These are phyloP conservation scores for Astrephomene gubernaculifera DNA, from an alignment of 139 green algal genomes.

Conservation along the genomic window DNA sequence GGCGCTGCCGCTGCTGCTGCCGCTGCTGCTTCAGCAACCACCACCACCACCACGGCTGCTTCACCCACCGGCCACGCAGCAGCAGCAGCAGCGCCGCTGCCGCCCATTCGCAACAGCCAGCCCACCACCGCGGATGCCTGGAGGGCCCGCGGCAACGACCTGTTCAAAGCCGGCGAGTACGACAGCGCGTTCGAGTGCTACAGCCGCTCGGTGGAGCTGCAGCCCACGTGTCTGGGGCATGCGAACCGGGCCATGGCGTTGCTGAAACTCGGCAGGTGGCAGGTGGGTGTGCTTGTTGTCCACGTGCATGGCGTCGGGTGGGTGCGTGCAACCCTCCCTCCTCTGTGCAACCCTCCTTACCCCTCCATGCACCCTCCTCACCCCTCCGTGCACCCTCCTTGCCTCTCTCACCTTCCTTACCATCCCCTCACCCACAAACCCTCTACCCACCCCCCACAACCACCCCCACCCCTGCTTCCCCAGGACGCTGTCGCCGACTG, in stretches of 20 bases:
- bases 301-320: too few species aligned
- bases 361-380: not conserved
- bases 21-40: too few species aligned
- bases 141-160: slow-evolving; percentile 73
- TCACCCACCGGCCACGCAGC: too few species aligned
- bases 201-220: slow-evolving; percentile 56
- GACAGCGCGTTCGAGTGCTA: slow-evolving; percentile 71
- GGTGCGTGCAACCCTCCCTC: not conserved
- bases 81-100: not conserved
- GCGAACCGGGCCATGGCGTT: slow-evolving; percentile 80
- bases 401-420: not conserved
- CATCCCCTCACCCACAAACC: not conserved
- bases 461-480: not conserved
- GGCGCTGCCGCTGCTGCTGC: not conserved
- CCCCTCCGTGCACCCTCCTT: not conserved
- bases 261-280: slow-evolving; percentile 63
- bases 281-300: too few species aligned
- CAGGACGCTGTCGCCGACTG: slow-evolving; percentile 74
- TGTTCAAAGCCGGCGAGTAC: slow-evolving; percentile 75
- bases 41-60: not conserved
- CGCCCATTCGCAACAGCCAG: slow-evolving; percentile 48
- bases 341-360: not conserved
- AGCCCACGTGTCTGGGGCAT: slow-evolving; percentile 64
- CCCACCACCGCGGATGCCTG: slow-evolving; percentile 62
- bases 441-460: not conserved